A percentile compares a stretch with the other conserved stretches of the same genome.
These are phyloP conservation scores for Tolypocladium pustulatum DNA, from an alignment of 2,329 filamentous ascomycete genomes.

Conservation along the genomic window DNA sequence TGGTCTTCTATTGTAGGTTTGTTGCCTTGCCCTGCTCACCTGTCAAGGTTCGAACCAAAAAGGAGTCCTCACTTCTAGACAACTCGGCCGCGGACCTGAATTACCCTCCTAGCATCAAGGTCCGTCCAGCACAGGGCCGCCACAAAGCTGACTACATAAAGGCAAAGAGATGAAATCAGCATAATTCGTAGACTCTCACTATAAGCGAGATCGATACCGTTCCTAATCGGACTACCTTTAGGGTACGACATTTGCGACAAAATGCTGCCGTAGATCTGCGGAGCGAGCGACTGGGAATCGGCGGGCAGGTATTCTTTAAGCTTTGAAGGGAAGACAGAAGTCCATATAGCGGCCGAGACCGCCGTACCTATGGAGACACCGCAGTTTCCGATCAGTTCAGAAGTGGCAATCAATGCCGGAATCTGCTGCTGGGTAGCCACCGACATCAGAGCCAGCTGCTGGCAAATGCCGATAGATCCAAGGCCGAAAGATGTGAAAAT, in stretches of 20 bases:
- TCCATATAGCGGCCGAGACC: neutral
- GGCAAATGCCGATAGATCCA: neutral
- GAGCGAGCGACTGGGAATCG: neutral
- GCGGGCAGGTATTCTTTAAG: neutral
- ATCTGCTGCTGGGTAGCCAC: neutral
- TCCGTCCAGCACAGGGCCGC: neutral
- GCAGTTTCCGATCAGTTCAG: neutral
- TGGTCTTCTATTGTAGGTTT: too few species aligned
- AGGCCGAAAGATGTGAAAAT: neutral
- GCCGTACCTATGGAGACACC: neutral
- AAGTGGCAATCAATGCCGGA: neutral
- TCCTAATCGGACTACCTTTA: neutral
- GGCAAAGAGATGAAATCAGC: neutral
- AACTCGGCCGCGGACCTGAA: neutral
- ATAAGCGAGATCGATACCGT: neutral
- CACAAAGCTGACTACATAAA: neutral
- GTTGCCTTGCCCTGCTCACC: too few species aligned
- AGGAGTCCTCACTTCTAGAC: neutral
- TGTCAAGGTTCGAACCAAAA: too few species aligned
- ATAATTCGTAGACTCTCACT: neutral
- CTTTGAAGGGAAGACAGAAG: neutral
- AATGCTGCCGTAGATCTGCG: neutral
- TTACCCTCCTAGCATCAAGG: neutral
- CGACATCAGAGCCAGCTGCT: neutral
- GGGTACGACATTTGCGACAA: neutral